A percentile compares a stretch with the other conserved stretches of the same genome.
Evolutionary conservation across 805 yeast species (phyloP).

Genomic region (Danielia reshetovae): DNA sequence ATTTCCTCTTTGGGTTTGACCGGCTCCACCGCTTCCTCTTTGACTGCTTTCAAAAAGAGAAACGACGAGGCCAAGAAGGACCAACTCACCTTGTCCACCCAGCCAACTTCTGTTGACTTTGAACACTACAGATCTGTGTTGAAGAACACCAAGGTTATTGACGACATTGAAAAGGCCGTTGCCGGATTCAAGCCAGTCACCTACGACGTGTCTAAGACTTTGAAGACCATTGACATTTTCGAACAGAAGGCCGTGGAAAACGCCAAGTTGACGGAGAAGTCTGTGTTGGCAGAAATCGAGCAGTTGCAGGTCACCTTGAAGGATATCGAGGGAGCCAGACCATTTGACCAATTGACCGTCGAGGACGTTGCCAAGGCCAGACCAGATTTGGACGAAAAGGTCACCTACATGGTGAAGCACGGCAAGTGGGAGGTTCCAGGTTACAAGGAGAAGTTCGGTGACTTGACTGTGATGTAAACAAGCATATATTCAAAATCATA

Average conservation of each 20-base stretch:
- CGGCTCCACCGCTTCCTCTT: conserved; percentile 84
- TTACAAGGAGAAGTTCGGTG: conserved; percentile 97
- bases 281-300: conserved; percentile 80
- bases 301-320: conserved; percentile 84
- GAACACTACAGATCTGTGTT: conserved; percentile 71
- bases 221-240: conserved; percentile 88
- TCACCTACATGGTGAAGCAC: conserved; percentile 87
- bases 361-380: conserved; percentile 93
- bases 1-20: conserved; percentile 84
- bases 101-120: conserved; percentile 78
- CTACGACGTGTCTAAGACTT: conserved; percentile 82
- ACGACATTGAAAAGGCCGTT: conserved; percentile 76
- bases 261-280: conserved; percentile 88
- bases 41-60: conserved; percentile 95
- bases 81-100: conserved; percentile 64
- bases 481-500: too few relatives aligned
- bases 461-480: conserved; percentile 81
- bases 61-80: conserved; percentile 94
- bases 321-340: conserved; percentile 95
- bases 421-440: conserved; percentile 99
- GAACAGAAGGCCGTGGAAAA: conserved; percentile 94
- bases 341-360: conserved; percentile 94
- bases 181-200: conserved; percentile 75
- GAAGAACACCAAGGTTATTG: conserved; percentile 76
- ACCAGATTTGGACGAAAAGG: conserved; percentile 97